These are phyloP conservation scores for Cladosporium oxysporum DNA, from an alignment of 2,329 filamentous ascomycete species.

Conservation along the genomic window DNA sequence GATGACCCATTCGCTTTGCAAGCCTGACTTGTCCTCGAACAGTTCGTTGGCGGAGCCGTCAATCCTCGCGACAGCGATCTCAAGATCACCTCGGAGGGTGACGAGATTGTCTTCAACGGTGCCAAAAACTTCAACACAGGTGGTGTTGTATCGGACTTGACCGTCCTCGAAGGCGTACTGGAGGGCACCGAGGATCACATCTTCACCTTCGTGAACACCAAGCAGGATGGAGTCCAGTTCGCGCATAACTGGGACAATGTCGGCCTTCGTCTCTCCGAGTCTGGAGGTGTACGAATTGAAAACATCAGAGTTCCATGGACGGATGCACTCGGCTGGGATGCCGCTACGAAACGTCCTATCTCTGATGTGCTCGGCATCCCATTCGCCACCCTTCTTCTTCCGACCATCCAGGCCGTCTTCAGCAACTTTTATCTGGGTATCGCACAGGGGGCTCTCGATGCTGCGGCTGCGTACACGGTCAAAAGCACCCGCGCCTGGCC, in stretches of 20 bases:
- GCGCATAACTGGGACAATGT: conserved; percentile 66
- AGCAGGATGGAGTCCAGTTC: conserved; percentile 59
- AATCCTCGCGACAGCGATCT: conserved; percentile 66
- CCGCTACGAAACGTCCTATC: conserved; percentile 52
- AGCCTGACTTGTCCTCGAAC: conserved; percentile 41
- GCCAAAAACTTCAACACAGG: conserved; percentile 69
- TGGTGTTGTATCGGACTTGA: conserved; percentile 66
- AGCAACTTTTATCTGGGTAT: conserved; percentile 67
- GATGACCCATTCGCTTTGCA: conserved; percentile 33
- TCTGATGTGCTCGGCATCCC: conserved; percentile 54
- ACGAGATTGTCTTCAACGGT: conserved; percentile 61
- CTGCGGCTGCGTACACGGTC: conserved; percentile 58
- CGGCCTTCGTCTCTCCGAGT: conserved; percentile 64
- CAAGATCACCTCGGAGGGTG: conserved; percentile 56
- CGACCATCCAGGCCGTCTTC: conserved; percentile 67
- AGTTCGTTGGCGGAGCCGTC: conserved; percentile 64
- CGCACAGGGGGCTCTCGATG: conserved; percentile 58
- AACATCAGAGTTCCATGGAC: conserved; percentile 59
- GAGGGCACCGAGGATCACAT: conserved; percentile 61
- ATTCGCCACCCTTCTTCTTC: conserved; percentile 60
- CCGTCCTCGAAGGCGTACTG: conserved; percentile 64
- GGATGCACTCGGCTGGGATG: conserved; percentile 64
- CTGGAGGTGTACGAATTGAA: conserved; percentile 62
- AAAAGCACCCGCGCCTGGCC: conserved; percentile 64
- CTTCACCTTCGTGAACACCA: conserved; percentile 61